These are phyloP conservation scores for Colletotrichum aenigma DNA, from an alignment of 2,329 filamentous ascomycete species.

Conservation along the genomic window DNA sequence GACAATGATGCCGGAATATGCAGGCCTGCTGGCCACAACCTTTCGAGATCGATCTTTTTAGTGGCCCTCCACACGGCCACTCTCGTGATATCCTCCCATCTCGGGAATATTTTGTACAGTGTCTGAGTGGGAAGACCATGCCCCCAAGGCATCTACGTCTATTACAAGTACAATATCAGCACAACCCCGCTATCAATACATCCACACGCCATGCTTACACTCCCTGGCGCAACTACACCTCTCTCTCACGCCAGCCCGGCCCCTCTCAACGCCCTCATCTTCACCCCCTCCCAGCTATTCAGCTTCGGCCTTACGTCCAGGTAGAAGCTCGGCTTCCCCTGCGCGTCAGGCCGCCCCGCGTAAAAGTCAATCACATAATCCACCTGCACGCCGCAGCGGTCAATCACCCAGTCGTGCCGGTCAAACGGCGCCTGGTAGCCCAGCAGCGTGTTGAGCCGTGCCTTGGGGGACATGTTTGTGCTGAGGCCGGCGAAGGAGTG, in stretches of 20 bases:
- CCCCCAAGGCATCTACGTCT: background rate
- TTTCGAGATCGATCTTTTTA: fast-evolving
- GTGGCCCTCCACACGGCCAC: fast-evolving
- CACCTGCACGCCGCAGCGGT: constrained; percentile 82
- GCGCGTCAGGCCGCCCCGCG: constrained; percentile 62
- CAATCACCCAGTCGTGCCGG: constrained; percentile 95
- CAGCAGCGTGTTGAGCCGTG: constrained; percentile 79
- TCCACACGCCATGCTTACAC: background rate
- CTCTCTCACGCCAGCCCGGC: constrained; percentile 50
- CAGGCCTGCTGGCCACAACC: background rate
- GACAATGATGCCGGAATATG: fast-evolving
- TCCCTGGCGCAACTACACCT: background rate
- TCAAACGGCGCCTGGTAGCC: constrained; percentile 96
- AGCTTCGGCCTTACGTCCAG: constrained; percentile 72
- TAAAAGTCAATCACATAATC: constrained; percentile 99
- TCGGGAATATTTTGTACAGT: background rate
- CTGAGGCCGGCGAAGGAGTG: constrained; percentile 82
- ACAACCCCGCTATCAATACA: background rate
- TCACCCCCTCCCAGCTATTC: constrained; percentile 70
- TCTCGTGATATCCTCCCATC: background rate
- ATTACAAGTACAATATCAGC: background rate
- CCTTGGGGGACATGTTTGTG: constrained; percentile 76
- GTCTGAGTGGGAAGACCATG: background rate
- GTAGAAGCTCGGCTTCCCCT: constrained; percentile 63
- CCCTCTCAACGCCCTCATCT: constrained; percentile 63